These are phyloP conservation scores for Lecanicillium sp. DNA, from an alignment of 2,329 filamentous ascomycete species.

Conservation along the genomic window DNA sequence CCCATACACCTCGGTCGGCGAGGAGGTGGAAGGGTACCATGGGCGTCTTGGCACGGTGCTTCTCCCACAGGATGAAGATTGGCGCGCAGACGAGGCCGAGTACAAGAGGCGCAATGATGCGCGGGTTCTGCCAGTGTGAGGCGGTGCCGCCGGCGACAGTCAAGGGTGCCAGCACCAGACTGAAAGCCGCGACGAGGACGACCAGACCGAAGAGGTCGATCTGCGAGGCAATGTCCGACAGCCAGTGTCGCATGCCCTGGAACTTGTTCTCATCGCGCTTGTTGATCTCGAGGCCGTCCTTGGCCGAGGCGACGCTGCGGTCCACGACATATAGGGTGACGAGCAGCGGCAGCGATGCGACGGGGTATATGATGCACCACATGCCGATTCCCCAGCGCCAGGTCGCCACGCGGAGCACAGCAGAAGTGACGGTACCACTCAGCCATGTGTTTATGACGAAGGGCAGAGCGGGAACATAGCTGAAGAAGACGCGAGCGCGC, in stretches of 20 bases:
- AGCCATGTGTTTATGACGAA: conserved; percentile 61
- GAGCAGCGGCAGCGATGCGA: conserved; percentile 49
- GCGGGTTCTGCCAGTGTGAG: conserved; percentile 43
- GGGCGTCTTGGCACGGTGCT: conserved; percentile 39
- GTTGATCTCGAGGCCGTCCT: not conserved
- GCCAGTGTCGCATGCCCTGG: not conserved
- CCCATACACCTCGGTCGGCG: conserved; percentile 56
- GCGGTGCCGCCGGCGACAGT: conserved; percentile 47
- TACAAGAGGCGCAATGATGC: conserved; percentile 45
- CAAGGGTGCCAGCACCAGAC: conserved; percentile 43
- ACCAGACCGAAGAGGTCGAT: conserved; percentile 47
- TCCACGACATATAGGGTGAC: conserved; percentile 32
- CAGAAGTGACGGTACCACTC: conserved; percentile 48
- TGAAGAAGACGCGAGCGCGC: conserved; percentile 54
- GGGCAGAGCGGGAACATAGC: conserved; percentile 53
- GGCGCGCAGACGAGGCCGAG: conserved; percentile 45
- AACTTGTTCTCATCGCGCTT: not conserved
- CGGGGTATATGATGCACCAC: conserved; percentile 56
- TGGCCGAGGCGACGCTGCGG: conserved; percentile 16
- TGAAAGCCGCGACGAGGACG: conserved; percentile 39
- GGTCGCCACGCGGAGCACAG: conserved; percentile 42
- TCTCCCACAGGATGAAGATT: conserved; percentile 49
- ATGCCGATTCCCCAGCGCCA: conserved; percentile 62
- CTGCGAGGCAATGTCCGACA: conserved; percentile 46
- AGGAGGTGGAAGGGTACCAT: conserved; percentile 53